Evolutionary conservation across 805 yeast species (phyloP).

Genomic region (Saturnispora saitoi): DNA sequence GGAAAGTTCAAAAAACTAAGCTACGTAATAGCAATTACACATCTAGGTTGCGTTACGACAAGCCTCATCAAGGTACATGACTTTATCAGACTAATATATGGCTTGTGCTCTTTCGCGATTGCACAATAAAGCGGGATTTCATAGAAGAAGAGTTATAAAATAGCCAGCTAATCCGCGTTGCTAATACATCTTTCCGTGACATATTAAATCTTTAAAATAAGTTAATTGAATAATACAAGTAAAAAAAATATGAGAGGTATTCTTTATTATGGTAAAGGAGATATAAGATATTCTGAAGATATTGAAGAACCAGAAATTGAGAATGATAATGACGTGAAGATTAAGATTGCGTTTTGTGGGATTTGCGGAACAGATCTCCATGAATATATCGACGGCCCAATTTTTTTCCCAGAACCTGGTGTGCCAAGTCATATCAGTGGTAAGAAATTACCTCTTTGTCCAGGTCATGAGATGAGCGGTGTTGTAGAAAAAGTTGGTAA

Average conservation of each 20-base stretch:
- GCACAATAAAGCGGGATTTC: too few relatives aligned
- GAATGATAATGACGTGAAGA: constrained; percentile 24
- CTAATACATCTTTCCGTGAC: too few relatives aligned
- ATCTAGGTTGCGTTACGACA: too few relatives aligned
- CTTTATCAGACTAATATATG: too few relatives aligned
- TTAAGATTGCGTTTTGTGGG: constrained; percentile 41
- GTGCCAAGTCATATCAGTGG: constrained; percentile 32
- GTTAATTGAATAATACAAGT: too few relatives aligned
- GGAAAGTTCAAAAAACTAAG: too few relatives aligned
- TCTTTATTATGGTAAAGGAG: constrained; percentile 38
- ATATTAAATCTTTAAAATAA: too few relatives aligned
- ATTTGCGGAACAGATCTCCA: constrained; percentile 59
- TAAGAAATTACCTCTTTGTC: constrained; percentile 26
- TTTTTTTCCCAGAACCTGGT: constrained; percentile 35
- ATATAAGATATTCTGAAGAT: constrained; percentile 34
- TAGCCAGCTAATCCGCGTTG: too few relatives aligned
- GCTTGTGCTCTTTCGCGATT: too few relatives aligned
- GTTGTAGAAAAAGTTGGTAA: constrained; percentile 34
- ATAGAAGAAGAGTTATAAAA: too few relatives aligned
- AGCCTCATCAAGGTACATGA: too few relatives aligned
- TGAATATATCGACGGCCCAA: constrained; percentile 51
- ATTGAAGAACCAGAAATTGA: constrained; percentile 22
- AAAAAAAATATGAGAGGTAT: constrained; percentile 38
- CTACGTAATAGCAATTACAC: too few relatives aligned
- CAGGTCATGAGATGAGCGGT: constrained; percentile 32